Percentiles rank a stretch among this genome's conserved stretches.
Evolutionary conservation across 225 moss, liverwort and hornwort genomes (phyloP).

Genomic region (Marchantia polymorpha): DNA sequence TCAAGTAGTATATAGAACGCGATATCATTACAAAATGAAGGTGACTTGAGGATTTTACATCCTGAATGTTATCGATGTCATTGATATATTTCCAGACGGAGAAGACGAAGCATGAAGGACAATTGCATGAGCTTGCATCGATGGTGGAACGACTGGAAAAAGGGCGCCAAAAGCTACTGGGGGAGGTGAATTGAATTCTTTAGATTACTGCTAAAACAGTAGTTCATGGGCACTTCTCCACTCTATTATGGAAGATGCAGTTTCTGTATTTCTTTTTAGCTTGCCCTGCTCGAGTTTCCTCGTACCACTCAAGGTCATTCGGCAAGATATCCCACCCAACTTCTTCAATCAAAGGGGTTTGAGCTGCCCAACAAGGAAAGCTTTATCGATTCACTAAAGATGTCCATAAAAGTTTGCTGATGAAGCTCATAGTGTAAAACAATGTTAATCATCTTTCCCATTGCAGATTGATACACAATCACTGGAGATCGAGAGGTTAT

Average conservation of each 20-base stretch:
- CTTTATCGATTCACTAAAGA: too few relatives aligned
- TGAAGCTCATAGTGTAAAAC: not conserved
- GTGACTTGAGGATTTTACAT: not conserved
- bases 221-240: not conserved
- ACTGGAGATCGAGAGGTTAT: constrained; percentile 86
- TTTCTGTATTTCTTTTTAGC: not conserved
- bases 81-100: constrained; percentile 42
- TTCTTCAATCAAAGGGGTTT: too few relatives aligned
- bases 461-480: constrained; percentile 92
- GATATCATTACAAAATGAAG: not conserved
- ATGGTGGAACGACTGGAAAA: constrained; percentile 90
- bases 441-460: constrained; percentile 2
- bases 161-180: constrained; percentile 81
- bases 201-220: not conserved
- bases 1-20: not conserved
- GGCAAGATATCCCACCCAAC: not conserved
- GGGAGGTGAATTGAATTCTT: constrained; percentile 53
- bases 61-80: not conserved
- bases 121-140: constrained; percentile 80
- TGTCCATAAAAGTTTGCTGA: not conserved
- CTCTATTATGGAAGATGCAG: not conserved
- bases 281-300: not conserved
- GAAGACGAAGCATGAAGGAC: constrained; percentile 54
- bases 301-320: not conserved
- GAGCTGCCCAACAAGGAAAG: too few relatives aligned